A percentile compares a stretch with the other conserved stretches of the same genome.
Conservation (phyloP, 75 land plant genomes). For the Cunninghamia lanceolata region DNA sequence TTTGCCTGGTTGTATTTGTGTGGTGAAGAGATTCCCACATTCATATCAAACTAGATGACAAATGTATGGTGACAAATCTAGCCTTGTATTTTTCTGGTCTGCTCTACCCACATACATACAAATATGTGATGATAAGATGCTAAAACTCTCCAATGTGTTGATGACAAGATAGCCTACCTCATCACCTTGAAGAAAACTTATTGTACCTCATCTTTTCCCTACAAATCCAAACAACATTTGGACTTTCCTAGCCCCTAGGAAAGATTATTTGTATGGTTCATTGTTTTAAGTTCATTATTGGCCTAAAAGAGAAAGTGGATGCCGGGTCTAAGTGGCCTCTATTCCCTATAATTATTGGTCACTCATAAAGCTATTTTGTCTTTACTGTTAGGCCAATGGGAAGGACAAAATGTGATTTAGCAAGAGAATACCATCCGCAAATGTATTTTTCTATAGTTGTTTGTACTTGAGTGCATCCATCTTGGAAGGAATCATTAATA, state of each 20-base stretch:
- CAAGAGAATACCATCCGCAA: neutral
- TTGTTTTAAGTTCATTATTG: neutral
- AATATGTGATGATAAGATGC: too few species aligned
- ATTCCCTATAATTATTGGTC: neutral
- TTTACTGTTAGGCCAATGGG: neutral
- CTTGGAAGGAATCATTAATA: too few species aligned
- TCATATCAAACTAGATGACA: neutral
- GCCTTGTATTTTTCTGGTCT: too few species aligned
- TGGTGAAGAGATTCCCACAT: neutral
- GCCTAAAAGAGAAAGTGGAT: neutral
- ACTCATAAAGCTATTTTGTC: neutral
- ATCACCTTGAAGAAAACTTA: too few species aligned
- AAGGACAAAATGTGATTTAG: neutral
- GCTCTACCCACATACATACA: too few species aligned
- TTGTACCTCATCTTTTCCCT: neutral
- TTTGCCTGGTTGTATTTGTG: neutral
- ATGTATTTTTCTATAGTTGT: neutral
- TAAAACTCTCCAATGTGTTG: too few species aligned
- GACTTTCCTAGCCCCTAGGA: neutral
- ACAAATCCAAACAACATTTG: neutral
- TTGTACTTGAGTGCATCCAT: too few species aligned
- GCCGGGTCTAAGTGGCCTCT: neutral
- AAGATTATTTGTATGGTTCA: neutral
- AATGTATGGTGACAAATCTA: too few species aligned
- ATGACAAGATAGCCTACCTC: too few species aligned